These are phyloP conservation scores for Kodamaea fungicola DNA, from an alignment of 1,139 yeast genomes.

Conservation along the genomic window DNA sequence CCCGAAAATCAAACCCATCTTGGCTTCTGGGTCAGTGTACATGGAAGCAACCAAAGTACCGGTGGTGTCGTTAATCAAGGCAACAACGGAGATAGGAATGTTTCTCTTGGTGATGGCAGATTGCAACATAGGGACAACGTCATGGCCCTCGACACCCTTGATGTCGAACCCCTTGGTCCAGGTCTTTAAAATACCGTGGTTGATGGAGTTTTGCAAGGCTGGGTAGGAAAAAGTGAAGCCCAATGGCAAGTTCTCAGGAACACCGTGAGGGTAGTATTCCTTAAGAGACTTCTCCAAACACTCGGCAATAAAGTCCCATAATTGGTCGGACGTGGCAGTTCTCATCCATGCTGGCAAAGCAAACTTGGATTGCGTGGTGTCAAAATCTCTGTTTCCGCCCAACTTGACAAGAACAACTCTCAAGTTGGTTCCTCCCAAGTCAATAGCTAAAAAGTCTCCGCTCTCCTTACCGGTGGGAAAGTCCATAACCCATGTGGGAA, in stretches of 20 bases:
- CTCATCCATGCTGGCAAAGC: slow-evolving; percentile 71
- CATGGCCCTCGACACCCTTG: slow-evolving; percentile 89
- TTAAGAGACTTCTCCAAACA: slow-evolving; percentile 63
- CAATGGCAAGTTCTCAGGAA: slow-evolving; percentile 54
- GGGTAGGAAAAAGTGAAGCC: slow-evolving; percentile 98
- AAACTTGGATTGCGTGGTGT: slow-evolving; percentile 79
- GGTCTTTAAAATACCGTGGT: slow-evolving; percentile 83
- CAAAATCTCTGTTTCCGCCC: slow-evolving; percentile 75
- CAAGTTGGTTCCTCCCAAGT: slow-evolving; percentile 92
- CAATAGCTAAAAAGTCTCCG: slow-evolving; percentile 89
- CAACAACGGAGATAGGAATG: slow-evolving; percentile 83
- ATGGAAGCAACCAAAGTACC: slow-evolving; percentile 96
- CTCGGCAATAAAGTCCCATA: slow-evolving; percentile 84
- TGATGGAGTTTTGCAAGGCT: slow-evolving; percentile 77
- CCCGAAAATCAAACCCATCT: slow-evolving; percentile 95
- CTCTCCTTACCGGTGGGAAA: slow-evolving; percentile 88
- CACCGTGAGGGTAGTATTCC: slow-evolving; percentile 64
- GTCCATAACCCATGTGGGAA: slow-evolving; percentile 94
- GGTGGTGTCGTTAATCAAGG: slow-evolving; percentile 93
- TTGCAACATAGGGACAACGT: slow-evolving; percentile 90
- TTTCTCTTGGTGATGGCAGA: slow-evolving; percentile 58
- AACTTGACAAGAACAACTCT: slow-evolving; percentile 83
- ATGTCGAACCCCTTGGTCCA: slow-evolving; percentile 99
- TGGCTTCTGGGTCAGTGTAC: slow-evolving; percentile 83
- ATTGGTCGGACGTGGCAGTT: slow-evolving; percentile 71